These are phyloP conservation scores for Ogataea parapolymorpha DNA, from an alignment of 805 yeast genomes.

Conservation along the genomic window DNA sequence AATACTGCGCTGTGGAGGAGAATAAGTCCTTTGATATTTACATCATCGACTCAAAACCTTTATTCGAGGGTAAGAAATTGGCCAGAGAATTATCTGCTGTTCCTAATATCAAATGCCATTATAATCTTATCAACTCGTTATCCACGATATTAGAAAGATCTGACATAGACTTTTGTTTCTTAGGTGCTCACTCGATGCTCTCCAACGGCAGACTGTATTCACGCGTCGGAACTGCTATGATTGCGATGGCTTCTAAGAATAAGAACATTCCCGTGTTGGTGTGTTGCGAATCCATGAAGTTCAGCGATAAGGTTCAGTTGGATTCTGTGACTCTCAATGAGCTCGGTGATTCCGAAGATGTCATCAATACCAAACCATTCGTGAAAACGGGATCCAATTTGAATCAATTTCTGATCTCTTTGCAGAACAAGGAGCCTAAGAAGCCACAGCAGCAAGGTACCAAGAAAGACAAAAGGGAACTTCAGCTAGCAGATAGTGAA, in stretches of 20 bases:
- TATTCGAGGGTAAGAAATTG: constrained; percentile 86
- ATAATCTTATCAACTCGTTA: constrained; percentile 74
- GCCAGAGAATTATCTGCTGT: constrained; percentile 57
- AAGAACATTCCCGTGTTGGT: constrained; percentile 92
- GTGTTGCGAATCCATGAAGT: constrained; percentile 92
- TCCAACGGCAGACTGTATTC: constrained; percentile 92
- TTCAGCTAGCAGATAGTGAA: constrained; percentile 24
- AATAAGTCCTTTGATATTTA: constrained; percentile 71
- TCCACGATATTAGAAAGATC: constrained; percentile 64
- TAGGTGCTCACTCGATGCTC: constrained; percentile 96
- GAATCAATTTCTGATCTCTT: constrained; percentile 54
- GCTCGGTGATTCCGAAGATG: constrained; percentile 74
- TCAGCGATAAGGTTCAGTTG: constrained; percentile 90
- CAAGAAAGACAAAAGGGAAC: constrained; percentile 7
- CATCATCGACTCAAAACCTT: constrained; percentile 89
- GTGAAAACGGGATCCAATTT: constrained; percentile 61
- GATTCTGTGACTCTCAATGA: constrained; percentile 96
- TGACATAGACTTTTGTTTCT: constrained; percentile 84
- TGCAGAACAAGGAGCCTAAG: constrained; percentile 31
- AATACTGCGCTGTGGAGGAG: constrained; percentile 60
- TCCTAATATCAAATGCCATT: constrained; percentile 68
- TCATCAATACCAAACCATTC: constrained; percentile 54
- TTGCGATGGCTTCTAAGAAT: constrained; percentile 86
- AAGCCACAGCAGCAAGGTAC: constrained; percentile 5
- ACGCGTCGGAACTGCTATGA: constrained; percentile 90